phyloP scores from a whole-genome alignment of 2,329 filamentous ascomycete species.

The Dactylella cylindrospora region DNA sequence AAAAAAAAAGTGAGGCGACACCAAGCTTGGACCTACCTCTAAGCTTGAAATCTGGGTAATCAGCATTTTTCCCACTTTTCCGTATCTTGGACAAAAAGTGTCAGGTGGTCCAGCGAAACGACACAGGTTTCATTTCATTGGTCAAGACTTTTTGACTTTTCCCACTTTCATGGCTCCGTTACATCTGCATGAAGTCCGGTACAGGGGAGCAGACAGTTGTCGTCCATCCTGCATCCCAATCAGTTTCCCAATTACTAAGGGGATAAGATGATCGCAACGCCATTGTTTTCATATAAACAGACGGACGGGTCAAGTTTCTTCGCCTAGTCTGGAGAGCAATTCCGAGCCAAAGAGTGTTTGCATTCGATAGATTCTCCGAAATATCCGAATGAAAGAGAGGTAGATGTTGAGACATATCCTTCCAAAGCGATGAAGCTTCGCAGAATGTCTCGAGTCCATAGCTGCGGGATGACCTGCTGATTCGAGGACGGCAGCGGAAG shows the following conservation, averaged over 20 bases:
- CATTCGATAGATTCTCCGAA: no score
- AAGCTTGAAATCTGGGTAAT: conserved; percentile 43
- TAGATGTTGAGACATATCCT: no score
- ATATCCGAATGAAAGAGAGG: no score
- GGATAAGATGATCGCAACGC: conserved; percentile 32
- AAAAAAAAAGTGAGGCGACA: conserved; percentile 41
- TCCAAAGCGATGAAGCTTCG: no score
- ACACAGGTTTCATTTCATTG: conserved; percentile 35
- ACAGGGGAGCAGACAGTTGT: conserved; percentile 27
- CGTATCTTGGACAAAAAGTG: conserved; percentile 34
- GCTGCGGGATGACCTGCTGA: conserved; percentile 39
- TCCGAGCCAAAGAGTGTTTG: no score
- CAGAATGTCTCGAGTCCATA: conserved; percentile 40
- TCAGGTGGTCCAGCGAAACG: conserved; percentile 41
- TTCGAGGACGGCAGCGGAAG: conserved; percentile 29
- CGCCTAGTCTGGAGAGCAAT: background rate
- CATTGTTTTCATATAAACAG: conserved; percentile 28
- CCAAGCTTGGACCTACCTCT: conserved; percentile 40
- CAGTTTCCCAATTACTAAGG: conserved; percentile 38
- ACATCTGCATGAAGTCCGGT: conserved; percentile 41
- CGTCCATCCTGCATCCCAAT: conserved; percentile 1
- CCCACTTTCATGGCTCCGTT: conserved; percentile 39
- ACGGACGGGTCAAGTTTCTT: conserved; percentile 20
- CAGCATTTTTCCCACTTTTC: conserved; percentile 36
- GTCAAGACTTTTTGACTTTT: conserved; percentile 33